A percentile compares a stretch with the other conserved stretches of the same genome.
Conservation (phyloP, 169 alveolate species). For the Eimeria praecox region DNA sequence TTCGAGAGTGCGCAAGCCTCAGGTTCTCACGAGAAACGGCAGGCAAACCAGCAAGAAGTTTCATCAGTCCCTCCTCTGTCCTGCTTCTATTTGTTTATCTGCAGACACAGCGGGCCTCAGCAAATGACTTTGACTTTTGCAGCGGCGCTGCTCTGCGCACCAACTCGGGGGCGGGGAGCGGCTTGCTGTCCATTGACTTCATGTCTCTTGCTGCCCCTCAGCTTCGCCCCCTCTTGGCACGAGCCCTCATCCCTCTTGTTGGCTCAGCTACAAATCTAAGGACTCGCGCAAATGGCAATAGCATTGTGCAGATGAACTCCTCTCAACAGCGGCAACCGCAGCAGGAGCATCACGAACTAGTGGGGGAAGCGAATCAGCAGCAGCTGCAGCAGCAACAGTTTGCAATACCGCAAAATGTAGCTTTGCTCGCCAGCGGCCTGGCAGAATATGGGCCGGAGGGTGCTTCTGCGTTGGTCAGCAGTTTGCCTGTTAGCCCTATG, state of each 20-base stretch:
- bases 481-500: background rate
- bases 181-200: conserved; percentile 19
- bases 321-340: background rate
- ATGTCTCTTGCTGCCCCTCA: background rate
- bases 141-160: conserved; percentile 67
- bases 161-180: conserved; percentile 22
- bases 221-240: conserved; percentile 24
- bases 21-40: background rate
- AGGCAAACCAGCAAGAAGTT: background rate
- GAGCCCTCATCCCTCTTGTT: conserved; percentile 27
- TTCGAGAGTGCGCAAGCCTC: background rate
- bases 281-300: background rate
- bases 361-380: background rate
- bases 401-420: background rate
- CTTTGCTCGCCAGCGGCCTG: conserved; percentile 34
- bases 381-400: conserved; percentile 1
- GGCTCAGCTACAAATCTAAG: background rate
- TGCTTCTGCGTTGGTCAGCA: background rate
- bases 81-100: background rate
- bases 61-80: background rate
- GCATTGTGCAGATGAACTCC: background rate
- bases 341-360: background rate
- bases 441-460: conserved; percentile 22
- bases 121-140: conserved; percentile 7
- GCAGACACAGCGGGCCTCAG: conserved; percentile 53